Base-by-base conservation (phyloP, 2,329 filamentous ascomycete genomes). In the Trichoderma sp. region DNA sequence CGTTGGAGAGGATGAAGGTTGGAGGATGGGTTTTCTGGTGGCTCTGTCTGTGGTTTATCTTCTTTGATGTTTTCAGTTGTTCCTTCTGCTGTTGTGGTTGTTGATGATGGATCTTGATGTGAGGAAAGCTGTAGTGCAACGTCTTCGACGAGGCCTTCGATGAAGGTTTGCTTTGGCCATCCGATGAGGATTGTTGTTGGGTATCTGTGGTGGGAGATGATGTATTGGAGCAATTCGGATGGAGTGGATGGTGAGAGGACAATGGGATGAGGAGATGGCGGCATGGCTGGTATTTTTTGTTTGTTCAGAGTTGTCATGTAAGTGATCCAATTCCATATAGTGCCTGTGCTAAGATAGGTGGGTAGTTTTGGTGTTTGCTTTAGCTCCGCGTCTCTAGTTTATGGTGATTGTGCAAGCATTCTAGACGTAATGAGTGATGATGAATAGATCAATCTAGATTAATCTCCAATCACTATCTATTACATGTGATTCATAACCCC, bases 121-220 rank as follows among this genome's bases (percentile, higher is more conserved):
- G 72, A 33, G 18, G 65, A 66, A 16, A 80, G 76, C 21, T 82
- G 82, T 1, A 81, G 71, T 6, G 77, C 53, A 64, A 91, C 81
- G 33, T 91, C 87, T 14, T 86, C 80, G 50, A 86, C 80, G 24
- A 96, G 85, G 24, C 91, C 86, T 2, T 87, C 81, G 12, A 95
- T 82, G 80, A 98, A 97, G 2, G 88, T 87, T 0, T 89, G 84
- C 75, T 89, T 90, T 0, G 90, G 87, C 18, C 89, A 91, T 83
- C 94, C 95, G 77, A 98, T 85, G 76, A 98, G 83, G 63, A 98
- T 83, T 0, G 91, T 93, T 1, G 91, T 93, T 3, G 90, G 90
- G 73, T 89, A 83, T 4, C 82, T 79, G 75, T 91, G 88, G 53
- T 87, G 83, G 5, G 88, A 83, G 71, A 96, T 84, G 71, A 96